phyloP scores from a whole-genome alignment of 495 filamentous ascomycete species.

The Recurvomyces mirabilis region DNA sequence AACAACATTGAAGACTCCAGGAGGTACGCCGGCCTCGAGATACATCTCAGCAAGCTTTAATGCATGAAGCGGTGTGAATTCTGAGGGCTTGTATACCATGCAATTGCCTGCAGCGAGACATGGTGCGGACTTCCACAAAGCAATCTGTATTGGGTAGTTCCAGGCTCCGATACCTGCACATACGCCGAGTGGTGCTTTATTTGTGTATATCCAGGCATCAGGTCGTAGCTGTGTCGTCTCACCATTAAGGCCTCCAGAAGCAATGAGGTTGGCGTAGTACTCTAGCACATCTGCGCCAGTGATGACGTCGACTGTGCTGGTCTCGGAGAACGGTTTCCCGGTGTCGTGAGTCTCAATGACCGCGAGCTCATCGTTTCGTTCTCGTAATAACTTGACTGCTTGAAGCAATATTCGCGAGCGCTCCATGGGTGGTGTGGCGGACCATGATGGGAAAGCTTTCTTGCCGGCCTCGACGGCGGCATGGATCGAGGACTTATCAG shows the following conservation, averaged over 20 bases:
- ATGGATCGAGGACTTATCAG: slow-evolving; percentile 53
- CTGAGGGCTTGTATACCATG: slow-evolving; percentile 79
- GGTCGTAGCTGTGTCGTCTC: slow-evolving; percentile 56
- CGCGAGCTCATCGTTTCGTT: slow-evolving; percentile 60
- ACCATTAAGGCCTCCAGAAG: slow-evolving; percentile 56
- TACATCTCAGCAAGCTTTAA: slow-evolving; percentile 59
- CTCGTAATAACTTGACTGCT: slow-evolving; percentile 53
- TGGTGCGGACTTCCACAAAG: slow-evolving; percentile 74
- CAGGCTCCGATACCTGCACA: slow-evolving; percentile 73
- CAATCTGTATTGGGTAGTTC: slow-evolving; percentile 84
- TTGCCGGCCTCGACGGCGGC: slow-evolving; percentile 51
- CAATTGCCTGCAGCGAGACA: slow-evolving; percentile 75
- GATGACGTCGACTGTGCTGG: slow-evolving; percentile 60
- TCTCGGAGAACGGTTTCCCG: slow-evolving; percentile 64
- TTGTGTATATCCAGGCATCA: slow-evolving; percentile 64
- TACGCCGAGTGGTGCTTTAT: slow-evolving; percentile 62
- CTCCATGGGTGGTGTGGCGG: slow-evolving; percentile 48
- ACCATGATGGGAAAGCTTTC: slow-evolving; percentile 56
- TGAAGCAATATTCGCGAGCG: slow-evolving; percentile 61
- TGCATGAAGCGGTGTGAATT: slow-evolving; percentile 66
- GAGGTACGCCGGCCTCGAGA: slow-evolving; percentile 59
- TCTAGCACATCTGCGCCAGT: slow-evolving; percentile 68
- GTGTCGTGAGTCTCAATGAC: slow-evolving; percentile 59
- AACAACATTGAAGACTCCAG: slow-evolving; percentile 72
- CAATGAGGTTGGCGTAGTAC: slow-evolving; percentile 63